These are phyloP conservation scores for Oxytropis ochrocephala DNA, from an alignment of 306 rosid species.

Conservation along the genomic window DNA sequence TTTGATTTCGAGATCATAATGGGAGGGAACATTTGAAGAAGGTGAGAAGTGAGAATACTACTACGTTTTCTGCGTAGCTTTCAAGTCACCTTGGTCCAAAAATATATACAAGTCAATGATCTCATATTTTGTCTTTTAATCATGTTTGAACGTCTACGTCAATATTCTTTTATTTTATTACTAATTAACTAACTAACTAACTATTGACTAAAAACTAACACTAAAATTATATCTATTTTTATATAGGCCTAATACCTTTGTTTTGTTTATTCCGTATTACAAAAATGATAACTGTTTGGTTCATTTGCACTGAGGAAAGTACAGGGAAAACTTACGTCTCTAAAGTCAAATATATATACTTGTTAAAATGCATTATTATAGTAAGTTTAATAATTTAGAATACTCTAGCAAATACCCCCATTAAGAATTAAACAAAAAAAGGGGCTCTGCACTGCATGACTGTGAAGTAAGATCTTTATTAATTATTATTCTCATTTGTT, in stretches of 20 bases:
- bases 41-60: background rate
- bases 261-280: background rate
- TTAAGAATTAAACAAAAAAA: too few species aligned
- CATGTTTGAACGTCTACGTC: background rate
- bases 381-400: too few species aligned
- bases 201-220: too few species aligned
- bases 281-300: too few species aligned
- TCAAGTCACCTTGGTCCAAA: slow-evolving; percentile 37
- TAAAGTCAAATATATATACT: too few species aligned
- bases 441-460: background rate
- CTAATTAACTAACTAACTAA: background rate
- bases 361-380: background rate
- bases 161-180: background rate
- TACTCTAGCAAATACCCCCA: too few species aligned
- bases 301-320: background rate
- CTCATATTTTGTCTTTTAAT: background rate
- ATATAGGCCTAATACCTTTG: background rate
- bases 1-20: background rate
- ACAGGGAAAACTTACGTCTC: background rate
- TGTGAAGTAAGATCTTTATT: background rate
- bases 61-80: slow-evolving; percentile 15
- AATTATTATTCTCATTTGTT: background rate
- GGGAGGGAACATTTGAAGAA: background rate
- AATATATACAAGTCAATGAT: slow-evolving; percentile 16
- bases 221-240: too few species aligned